Conservation (phyloP, 2,329 filamentous ascomycete genomes). For the Fusarium scirpi region DNA sequence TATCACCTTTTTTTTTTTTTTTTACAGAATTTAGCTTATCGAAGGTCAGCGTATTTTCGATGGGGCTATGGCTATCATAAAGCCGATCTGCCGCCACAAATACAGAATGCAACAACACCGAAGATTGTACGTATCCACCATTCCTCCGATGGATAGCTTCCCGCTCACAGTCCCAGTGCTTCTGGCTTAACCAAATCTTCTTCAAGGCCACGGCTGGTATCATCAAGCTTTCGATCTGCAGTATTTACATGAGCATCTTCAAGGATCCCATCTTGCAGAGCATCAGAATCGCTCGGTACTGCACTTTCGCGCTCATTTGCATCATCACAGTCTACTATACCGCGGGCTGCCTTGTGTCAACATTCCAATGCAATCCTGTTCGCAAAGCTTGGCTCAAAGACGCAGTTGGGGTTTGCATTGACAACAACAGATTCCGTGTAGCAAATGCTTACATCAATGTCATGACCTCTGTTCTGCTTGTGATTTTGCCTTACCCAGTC, state of each 20-base stretch:
- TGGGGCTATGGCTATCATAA: constrained; percentile 15
- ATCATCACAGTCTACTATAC: background rate
- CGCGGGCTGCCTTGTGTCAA: background rate
- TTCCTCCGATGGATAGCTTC: too few species aligned
- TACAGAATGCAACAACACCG: background rate
- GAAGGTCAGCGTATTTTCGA: background rate
- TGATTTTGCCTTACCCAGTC: constrained; percentile 1
- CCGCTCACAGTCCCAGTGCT: background rate
- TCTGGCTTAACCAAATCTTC: constrained; percentile 14
- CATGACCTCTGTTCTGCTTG: background rate
- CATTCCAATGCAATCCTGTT: background rate
- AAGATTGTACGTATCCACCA: background rate
- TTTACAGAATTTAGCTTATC: background rate
- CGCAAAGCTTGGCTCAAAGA: background rate
- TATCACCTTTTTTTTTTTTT: too few species aligned
- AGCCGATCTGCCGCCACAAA: background rate
- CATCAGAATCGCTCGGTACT: background rate
- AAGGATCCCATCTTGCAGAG: background rate
- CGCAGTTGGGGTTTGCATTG: background rate
- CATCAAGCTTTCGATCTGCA: constrained; percentile 7
- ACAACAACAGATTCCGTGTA: background rate
- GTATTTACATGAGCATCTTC: constrained; percentile 4
- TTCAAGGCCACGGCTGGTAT: background rate
- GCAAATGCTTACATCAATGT: constrained; percentile 14
- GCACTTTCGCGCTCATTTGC: background rate